Evolutionary conservation across 495 filamentous ascomycete species (phyloP).

Genomic region (Articulospora tetracladia): DNA sequence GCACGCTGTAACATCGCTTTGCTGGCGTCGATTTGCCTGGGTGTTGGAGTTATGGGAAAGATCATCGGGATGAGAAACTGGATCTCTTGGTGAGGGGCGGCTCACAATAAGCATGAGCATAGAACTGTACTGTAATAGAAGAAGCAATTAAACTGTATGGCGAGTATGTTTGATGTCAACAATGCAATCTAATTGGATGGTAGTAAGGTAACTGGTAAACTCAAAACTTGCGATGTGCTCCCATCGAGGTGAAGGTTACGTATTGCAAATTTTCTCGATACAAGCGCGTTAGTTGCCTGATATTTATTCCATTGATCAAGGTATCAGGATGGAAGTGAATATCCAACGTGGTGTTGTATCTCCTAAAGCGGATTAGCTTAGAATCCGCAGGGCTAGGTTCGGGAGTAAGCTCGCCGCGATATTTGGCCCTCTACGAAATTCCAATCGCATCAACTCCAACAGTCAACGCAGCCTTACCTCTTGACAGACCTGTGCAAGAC

Average conservation of each 20-base stretch:
- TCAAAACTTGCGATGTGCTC: too few species aligned
- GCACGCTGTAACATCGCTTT: not conserved
- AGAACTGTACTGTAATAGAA: constrained; percentile 28
- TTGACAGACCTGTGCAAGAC: not conserved
- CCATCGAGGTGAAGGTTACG: too few species aligned
- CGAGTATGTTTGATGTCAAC: not conserved
- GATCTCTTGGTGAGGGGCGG: not conserved
- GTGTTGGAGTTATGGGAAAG: not conserved
- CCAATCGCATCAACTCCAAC: not conserved
- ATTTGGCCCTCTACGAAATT: not conserved
- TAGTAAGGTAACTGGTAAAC: not conserved
- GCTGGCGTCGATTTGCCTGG: not conserved
- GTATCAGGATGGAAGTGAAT: not conserved
- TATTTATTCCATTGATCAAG: too few species aligned
- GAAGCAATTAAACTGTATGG: constrained; percentile 6
- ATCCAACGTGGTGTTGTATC: constrained; percentile 10
- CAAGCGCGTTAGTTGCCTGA: too few species aligned
- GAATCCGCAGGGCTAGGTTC: too few species aligned
- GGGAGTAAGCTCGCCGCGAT: not conserved
- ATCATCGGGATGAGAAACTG: not conserved
- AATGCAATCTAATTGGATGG: not conserved
- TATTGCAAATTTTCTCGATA: too few species aligned
- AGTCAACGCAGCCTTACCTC: not conserved
- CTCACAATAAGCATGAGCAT: constrained; percentile 5
- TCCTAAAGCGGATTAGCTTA: constrained; percentile 1